Base-by-base conservation (phyloP, 208 protist genomes). In the Wallacemonas sp. region DNA sequence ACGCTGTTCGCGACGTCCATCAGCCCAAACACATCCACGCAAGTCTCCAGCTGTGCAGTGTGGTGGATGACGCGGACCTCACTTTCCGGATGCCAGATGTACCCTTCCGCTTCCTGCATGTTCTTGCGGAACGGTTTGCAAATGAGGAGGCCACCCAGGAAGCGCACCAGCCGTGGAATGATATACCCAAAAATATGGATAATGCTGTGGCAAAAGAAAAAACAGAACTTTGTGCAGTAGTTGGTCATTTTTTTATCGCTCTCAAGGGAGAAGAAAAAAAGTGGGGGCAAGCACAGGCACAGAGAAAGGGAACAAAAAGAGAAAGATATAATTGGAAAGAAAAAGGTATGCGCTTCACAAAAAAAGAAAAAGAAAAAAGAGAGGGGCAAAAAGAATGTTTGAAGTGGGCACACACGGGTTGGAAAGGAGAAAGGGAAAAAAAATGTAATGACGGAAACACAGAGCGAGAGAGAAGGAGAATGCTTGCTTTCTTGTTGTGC, bases 161-260 rank as follows among this genome's bases (percentile, higher is more conserved):
- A 33, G 18, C 62, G 57, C 4, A 74, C 1, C n/a, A 44, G 44
- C 16, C 62, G 64, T 1, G 78, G 74, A 5, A 80, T 50, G 44
- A 73, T 61, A 41, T 84, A 79, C 23, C 61, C 69, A 54, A 80
- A 84, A 33, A 76, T 1, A 61, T 84, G 73, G 28, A 80, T 20
- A 29, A 79, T 20, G 57, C 66, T 72, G 67, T 84, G 78, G 32
- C 75, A 55, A 45, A 84, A 25, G 63, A 80, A 80, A 49, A 69
- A 84, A 10, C 72, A 39, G 0, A 70, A 45, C 26, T 71, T 63
- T 5, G 41, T 26, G n/a, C 31, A 54, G 33, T 32, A 66, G 31
- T 59, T 59, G 44, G 36, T 28, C 57, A 66, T 73, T 31, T n/a
- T n/a, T n/a, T n/a, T n/a, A n/a, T n/a, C n/a, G n/a, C n/a, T n/a